These are phyloP conservation scores for Neofusicoccum umdonicola DNA, from an alignment of 2,329 filamentous ascomycete species.

Conservation along the genomic window DNA sequence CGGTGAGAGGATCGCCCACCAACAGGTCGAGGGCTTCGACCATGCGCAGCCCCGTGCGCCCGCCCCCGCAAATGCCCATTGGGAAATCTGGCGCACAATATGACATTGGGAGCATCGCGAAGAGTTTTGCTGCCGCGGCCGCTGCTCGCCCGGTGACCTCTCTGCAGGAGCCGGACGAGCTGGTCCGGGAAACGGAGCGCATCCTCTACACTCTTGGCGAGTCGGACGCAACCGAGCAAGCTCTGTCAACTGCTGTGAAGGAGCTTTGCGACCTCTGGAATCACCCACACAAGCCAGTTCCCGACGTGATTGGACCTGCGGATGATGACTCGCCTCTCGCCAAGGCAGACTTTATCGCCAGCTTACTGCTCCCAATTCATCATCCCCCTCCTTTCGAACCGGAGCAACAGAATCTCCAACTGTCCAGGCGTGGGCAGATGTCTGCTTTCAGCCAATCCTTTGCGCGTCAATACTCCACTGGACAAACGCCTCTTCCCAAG, in stretches of 20 bases:
- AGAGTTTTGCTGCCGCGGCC: conserved; percentile 37
- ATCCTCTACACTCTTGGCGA: conserved; percentile 51
- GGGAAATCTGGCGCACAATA: conserved; percentile 49
- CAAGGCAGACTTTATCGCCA: conserved; percentile 77
- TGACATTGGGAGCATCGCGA: conserved; percentile 68
- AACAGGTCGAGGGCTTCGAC: conserved; percentile 22
- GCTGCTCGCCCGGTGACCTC: conserved; percentile 51
- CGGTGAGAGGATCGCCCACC: conserved; percentile 21
- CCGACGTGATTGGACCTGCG: conserved; percentile 20
- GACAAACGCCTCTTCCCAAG: conserved; percentile 62
- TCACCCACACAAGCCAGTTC: conserved; percentile 53
- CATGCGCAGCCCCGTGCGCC: conserved; percentile 23
- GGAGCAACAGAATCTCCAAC: conserved; percentile 22
- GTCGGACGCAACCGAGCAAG: conserved; percentile 28
- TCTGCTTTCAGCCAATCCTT: conserved; percentile 26
- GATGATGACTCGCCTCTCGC: conserved; percentile 60
- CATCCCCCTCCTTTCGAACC: conserved; percentile 56
- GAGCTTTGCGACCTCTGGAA: conserved; percentile 44
- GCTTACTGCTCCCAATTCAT: conserved; percentile 74
- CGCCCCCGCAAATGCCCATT: conserved; percentile 6
- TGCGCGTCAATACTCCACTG: conserved; percentile 18
- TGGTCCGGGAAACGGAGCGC: conserved; percentile 75
- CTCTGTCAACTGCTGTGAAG: conserved; percentile 29
- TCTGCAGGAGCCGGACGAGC: conserved; percentile 66
- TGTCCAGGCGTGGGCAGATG: conserved; percentile 26